Percentiles rank a stretch among this genome's conserved stretches.
phyloP scores from a whole-genome alignment of 2,329 filamentous ascomycete species.

The Ceratocystis harringtonii region DNA sequence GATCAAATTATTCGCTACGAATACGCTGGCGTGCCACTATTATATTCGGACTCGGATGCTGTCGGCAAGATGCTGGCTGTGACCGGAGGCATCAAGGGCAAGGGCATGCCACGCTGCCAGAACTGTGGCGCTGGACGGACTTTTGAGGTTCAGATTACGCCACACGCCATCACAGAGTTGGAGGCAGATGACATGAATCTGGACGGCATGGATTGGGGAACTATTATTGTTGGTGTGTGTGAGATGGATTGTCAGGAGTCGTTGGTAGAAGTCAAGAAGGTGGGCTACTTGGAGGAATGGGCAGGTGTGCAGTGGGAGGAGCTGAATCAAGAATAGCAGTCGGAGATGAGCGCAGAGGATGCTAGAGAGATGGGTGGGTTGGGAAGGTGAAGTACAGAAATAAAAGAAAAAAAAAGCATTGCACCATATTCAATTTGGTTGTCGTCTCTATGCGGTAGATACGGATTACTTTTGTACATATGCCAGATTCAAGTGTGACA shows the following conservation, averaged over 20 bases:
- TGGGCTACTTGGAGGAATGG: constrained; percentile 87
- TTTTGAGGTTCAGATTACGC: constrained; percentile 87
- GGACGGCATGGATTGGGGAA: constrained; percentile 97
- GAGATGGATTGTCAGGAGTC: constrained; percentile 56
- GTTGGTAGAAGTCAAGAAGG: constrained; percentile 43
- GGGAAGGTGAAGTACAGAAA: not conserved
- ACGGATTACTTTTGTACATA: not conserved
- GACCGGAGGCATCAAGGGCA: constrained; percentile 5
- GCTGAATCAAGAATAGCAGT: constrained; percentile 29
- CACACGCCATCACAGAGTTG: constrained; percentile 76
- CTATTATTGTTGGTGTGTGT: constrained; percentile 75
- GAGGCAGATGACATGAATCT: constrained; percentile 59
- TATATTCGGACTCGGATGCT: constrained; percentile 65
- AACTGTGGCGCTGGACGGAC: constrained; percentile 61
- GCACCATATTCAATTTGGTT: not conserved
- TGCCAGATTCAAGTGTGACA: not conserved
- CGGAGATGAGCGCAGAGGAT: not conserved
- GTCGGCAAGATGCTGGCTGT: constrained; percentile 50
- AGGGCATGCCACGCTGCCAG: constrained; percentile 55
- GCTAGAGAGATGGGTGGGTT: not conserved
- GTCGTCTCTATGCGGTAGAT: not conserved
- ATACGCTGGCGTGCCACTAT: constrained; percentile 53
- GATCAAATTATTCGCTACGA: constrained; percentile 74
- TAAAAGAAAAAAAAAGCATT: not conserved
- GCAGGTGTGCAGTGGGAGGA: constrained; percentile 98